Base-by-base conservation (phyloP, 805 yeast genomes). In the Spathaspora arborariae region DNA sequence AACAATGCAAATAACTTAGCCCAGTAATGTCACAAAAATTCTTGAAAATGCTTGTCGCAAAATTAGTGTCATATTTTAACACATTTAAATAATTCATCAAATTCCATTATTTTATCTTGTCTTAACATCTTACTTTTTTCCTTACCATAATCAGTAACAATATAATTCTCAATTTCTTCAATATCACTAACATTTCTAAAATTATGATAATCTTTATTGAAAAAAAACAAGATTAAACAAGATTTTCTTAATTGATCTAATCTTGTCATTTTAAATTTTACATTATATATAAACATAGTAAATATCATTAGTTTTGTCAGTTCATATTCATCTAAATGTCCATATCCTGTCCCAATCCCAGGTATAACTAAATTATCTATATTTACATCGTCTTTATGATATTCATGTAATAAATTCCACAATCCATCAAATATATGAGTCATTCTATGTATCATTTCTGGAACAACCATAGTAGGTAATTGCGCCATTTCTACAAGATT, bases 311-410 rank as follows among this genome's bases (percentile, higher is more conserved):
- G 33, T 21, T 51, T 53, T 2, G 61, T 58, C 7, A 52, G 57
- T 8, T 39, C 45, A 5, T 41, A 46, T 9, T 48, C 48, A 27
- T 52, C 54, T 16, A 60, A 33, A 2, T 49, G 48, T 4, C 67
- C 67, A 45, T 54, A 57, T 1, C 67, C 67, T 2, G 65, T 56
- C 5, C 65, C 67, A 9, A 62, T 47, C 2, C 61, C 65, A 2
- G 67, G 67, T n/a, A 62, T 46, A 5, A 62, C 43, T 34, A 59
- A 39, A 34, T 51, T 53, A 7, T 43, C 46, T 4, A 48, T n/a
- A 8, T 26, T 18, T 10, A 19, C 11, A 3, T 15, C 19, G 4
- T 13, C 20, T 13, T 15, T 9, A 16, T 45, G 26, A n/a, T 35
- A 27, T 10, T 16, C 49, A 42, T 46, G 22, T 16, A 62, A 41